Base-by-base conservation (phyloP, 169 alveolate genomes). In the Theileria orientalis region DNA sequence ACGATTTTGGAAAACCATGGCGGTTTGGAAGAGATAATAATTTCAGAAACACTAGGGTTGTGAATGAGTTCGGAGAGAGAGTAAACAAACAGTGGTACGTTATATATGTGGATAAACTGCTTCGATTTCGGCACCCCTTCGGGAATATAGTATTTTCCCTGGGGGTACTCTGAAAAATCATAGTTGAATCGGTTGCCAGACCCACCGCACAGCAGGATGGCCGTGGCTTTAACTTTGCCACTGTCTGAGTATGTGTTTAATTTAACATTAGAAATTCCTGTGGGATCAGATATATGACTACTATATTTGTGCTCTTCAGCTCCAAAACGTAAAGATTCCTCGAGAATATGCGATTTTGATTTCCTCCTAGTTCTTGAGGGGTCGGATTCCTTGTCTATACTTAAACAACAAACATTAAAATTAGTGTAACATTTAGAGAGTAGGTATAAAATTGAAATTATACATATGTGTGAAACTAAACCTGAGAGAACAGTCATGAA, bases 161-260 rank as follows among this genome's bases (percentile, higher is more conserved):
- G 6, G n/a, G n/a, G n/a, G 14, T 46, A 19, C 25, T 19, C 61
- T 19, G 61, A 30, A 19, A 16, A 23, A 16, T 62, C 76, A 46
- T 49, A 49, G 25, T 47, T 78, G 59, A 78, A 56, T 25, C 86
- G 54, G 19, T 78, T 40, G 27, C 86, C 76, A 9, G 37, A 33
- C 14, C 86, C 86, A 7, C 86, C 86, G 51, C 86, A 78, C 16
- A 78, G 46, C 47, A 78, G 49, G 19, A 78, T 70, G 3, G 86
- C 86, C 47, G 23, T 63, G 40, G 51, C 32, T 33, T 41, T 33
- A 19, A 37, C 14, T 29, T 27, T 25, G 46, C 19, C 33, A 29
- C 32, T 51, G 23, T 19, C 75, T 13, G 11, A 9, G 16, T 9
- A 8, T 19, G 52, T 11, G 21, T 54, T 11, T 44, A 44, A 44